Base-by-base conservation (phyloP, 164 flowering plant genomes). In the Tetracentron sinense region DNA sequence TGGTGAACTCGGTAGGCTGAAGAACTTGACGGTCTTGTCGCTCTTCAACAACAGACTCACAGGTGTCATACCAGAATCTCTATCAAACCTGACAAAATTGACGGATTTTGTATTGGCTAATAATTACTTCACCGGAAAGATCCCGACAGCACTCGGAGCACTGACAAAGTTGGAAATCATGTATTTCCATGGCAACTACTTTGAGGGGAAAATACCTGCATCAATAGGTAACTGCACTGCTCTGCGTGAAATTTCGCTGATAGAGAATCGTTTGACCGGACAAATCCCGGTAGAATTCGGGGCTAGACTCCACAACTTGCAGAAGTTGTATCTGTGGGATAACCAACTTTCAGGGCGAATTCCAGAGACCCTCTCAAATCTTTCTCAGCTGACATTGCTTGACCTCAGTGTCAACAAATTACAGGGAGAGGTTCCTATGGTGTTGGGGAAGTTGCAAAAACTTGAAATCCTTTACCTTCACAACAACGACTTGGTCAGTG, bases 201-300 rank as follows among this genome's bases (percentile, higher is more conserved):
- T 68, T 6, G 49, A 46, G 28, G 69, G 66, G 25, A 19, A 11
- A 20, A 56, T 68, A 61, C 72, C 72, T 4, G 21, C 66, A 14
- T 42, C 72, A 10, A 46, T 68, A 2, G 52, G 61, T 25, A 68
- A 68, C 17, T 62, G 65, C 51, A 33, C 55, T 14, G 61, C 61
- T 31, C 20, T 68, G 16, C 61, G 49, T 11, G 35, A 29, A 30
- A 7, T 68, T 27, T 14, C 65, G 14, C 21, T 68, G 23, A 22
- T 6, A 7, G 23, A 33, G 25, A 68, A 68, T 47, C 6, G 1
- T 6, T 7, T 69, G 29, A 51, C 62, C 0, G 67, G 72, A 50
- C 47, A 56, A 49, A 63, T 69, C 22, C 72, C 72, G 35, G 12
- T 15, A 16, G 72, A 69, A 33, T 10, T 63, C 23, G 72, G 67